A percentile compares a stretch with the other conserved stretches of the same genome.
Evolutionary conservation across 352 stramenopile genomes (phyloP).

Genomic region (Phytophthora tubulina): DNA sequence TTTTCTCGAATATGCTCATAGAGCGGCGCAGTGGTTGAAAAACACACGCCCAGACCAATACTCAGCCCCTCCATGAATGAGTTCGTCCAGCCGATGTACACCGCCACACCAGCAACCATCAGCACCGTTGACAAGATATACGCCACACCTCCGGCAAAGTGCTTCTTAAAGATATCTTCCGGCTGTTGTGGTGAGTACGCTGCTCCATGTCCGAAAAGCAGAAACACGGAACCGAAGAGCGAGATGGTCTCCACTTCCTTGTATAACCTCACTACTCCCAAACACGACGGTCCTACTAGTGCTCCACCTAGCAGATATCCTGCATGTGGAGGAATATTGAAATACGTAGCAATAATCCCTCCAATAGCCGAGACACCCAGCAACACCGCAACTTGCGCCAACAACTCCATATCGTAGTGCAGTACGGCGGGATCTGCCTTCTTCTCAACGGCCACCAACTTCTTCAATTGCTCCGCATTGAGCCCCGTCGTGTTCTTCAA

Average conservation of each 20-base stretch:
- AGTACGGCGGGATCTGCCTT: slow-evolving; percentile 86
- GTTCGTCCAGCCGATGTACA: slow-evolving; percentile 81
- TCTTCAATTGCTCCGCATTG: slow-evolving; percentile 70
- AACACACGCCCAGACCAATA: slow-evolving; percentile 81
- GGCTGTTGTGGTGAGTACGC: slow-evolving; percentile 75
- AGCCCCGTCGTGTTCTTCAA: slow-evolving; percentile 80
- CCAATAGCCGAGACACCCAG: slow-evolving; percentile 88
- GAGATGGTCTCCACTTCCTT: slow-evolving; percentile 95
- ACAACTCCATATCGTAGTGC: slow-evolving; percentile 88
- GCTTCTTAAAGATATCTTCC: slow-evolving; percentile 75
- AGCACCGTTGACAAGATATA: slow-evolving; percentile 80
- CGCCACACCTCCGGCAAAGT: slow-evolving; percentile 75
- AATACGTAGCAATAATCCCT: slow-evolving; percentile 89
- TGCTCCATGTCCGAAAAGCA: slow-evolving; percentile 92
- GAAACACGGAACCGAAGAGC: slow-evolving; percentile 94
- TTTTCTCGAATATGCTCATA: slow-evolving; percentile 87
- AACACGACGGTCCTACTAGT: slow-evolving; percentile 90
- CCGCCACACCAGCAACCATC: slow-evolving; percentile 73
- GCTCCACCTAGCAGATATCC: slow-evolving; percentile 93
- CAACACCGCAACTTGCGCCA: slow-evolving; percentile 87
- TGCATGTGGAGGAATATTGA: slow-evolving; percentile 91
- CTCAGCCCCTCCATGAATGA: slow-evolving; percentile 83
- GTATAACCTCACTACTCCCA: slow-evolving; percentile 88
- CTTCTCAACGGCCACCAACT: slow-evolving; percentile 82
- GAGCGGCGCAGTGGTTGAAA: slow-evolving; percentile 84